Conservation (phyloP, 1,284 basidiomycete genomes). For the Laetiporus sulphureus region DNA sequence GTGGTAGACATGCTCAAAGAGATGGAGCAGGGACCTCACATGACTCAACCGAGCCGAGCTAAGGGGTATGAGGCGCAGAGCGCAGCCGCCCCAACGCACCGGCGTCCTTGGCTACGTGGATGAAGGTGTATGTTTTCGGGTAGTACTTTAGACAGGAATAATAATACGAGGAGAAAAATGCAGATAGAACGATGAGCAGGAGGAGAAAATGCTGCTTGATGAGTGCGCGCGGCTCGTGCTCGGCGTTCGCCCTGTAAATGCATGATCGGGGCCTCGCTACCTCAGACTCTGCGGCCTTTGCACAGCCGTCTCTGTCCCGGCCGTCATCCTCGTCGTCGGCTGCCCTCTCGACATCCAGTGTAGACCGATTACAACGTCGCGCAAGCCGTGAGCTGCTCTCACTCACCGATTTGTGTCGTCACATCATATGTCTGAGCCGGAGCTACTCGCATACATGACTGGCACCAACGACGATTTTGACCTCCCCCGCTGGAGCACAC, state of each 20-base stretch:
- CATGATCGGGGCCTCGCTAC: conserved; percentile 23
- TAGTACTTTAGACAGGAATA: too few species aligned
- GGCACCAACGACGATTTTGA: conserved; percentile 57
- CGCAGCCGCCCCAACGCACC: too few species aligned
- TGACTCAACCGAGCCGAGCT: conserved; percentile 3
- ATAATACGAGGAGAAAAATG: too few species aligned
- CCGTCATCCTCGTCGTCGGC: conserved; percentile 12
- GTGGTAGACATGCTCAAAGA: conserved; percentile 43
- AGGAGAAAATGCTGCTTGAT: too few species aligned
- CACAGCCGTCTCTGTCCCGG: conserved; percentile 18
- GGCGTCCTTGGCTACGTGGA: too few species aligned
- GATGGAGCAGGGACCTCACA: conserved; percentile 24
- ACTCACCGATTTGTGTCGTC: conserved; percentile 1
- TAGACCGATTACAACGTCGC: conserved; percentile 9
- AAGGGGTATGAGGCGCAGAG: conserved; percentile 9
- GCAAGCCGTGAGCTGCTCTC: conserved; percentile 1
- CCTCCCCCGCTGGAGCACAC: conserved; percentile 77
- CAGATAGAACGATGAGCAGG: too few species aligned
- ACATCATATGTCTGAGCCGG: conserved; percentile 40
- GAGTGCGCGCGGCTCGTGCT: conserved; percentile 15
- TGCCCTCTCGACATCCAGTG: conserved; percentile 9
- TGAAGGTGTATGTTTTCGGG: too few species aligned
- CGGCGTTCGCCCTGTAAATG: conserved; percentile 16
- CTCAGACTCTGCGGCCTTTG: conserved; percentile 13
- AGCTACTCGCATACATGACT: conserved; percentile 44